A percentile compares a stretch with the other conserved stretches of the same genome.
Evolutionary conservation across 2,329 filamentous ascomycete genomes (phyloP).

Genomic region (Byssochlamys sp.): DNA sequence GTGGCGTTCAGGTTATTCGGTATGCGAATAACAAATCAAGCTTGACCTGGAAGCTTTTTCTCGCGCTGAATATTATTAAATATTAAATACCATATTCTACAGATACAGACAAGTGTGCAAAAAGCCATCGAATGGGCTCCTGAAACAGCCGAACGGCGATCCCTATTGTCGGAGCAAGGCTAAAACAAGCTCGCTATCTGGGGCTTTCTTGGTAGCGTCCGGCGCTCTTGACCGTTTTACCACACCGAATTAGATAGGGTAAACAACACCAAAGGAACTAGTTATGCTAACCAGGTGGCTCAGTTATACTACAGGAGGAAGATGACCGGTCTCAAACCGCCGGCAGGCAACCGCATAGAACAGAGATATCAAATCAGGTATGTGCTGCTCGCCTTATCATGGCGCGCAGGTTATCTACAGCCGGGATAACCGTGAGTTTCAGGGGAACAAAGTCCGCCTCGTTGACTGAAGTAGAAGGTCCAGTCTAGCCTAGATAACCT

Average conservation of each 20-base stretch:
- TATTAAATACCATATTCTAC: neutral
- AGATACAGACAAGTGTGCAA: neutral
- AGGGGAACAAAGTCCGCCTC: neutral
- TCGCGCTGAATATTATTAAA: too few relatives aligned
- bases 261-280: neutral
- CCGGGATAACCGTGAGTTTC: neutral
- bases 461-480: neutral
- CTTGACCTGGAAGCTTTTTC: too few relatives aligned
- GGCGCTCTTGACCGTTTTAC: neutral
- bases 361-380: neutral
- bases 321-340: neutral
- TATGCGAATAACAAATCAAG: too few relatives aligned
- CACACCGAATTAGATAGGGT: neutral
- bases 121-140: neutral
- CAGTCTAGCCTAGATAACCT: neutral
- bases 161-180: neutral
- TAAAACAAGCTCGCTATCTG: neutral
- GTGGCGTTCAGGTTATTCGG: too few relatives aligned
- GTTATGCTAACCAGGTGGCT: neutral
- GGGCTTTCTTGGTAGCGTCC: neutral
- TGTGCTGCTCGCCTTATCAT: neutral
- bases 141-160: neutral
- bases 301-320: neutral
- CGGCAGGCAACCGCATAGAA: neutral
- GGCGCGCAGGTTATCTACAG: neutral